phyloP scores from a whole-genome alignment of 768 basidiomycete species.

The Phanerodontia chrysosporium region DNA sequence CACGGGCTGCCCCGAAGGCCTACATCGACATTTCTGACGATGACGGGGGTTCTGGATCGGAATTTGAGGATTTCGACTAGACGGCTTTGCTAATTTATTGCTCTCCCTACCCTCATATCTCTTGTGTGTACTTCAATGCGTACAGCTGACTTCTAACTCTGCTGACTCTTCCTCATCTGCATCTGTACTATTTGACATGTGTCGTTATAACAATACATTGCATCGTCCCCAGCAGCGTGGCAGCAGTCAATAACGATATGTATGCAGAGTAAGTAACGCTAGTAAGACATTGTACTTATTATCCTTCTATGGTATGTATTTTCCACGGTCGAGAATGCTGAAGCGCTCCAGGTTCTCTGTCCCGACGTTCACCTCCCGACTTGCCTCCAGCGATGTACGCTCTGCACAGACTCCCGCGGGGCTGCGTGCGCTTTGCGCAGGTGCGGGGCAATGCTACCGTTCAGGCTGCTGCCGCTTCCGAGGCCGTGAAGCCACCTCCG shows the following conservation, averaged over 20 bases:
- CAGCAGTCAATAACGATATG: no score
- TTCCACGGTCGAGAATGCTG: background rate
- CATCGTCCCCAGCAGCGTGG: no score
- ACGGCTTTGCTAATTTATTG: background rate
- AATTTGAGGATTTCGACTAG: slow-evolving; percentile 28
- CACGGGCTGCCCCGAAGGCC: slow-evolving; percentile 47
- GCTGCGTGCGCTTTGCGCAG: slow-evolving; percentile 11
- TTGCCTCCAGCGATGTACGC: slow-evolving; percentile 17
- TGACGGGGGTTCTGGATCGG: slow-evolving; percentile 29
- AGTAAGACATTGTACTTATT: no score
- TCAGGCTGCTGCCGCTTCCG: slow-evolving; percentile 3
- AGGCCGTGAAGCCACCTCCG: slow-evolving; percentile 12
- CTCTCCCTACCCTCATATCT: background rate
- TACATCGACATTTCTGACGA: slow-evolving; percentile 38
- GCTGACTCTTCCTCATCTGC: background rate
- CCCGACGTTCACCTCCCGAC: background rate
- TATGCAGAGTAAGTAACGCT: no score
- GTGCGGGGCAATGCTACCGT: slow-evolving; percentile 22
- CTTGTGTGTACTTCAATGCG: background rate
- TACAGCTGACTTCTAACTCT: background rate
- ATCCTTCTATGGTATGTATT: background rate
- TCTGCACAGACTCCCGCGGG: slow-evolving; percentile 20
- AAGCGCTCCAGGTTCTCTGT: background rate
- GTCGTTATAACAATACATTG: no score
- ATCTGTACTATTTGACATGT: no score